Evolutionary conservation across 164 flowering plant genomes (phyloP).

Genomic region (Litsea cubeba): DNA sequence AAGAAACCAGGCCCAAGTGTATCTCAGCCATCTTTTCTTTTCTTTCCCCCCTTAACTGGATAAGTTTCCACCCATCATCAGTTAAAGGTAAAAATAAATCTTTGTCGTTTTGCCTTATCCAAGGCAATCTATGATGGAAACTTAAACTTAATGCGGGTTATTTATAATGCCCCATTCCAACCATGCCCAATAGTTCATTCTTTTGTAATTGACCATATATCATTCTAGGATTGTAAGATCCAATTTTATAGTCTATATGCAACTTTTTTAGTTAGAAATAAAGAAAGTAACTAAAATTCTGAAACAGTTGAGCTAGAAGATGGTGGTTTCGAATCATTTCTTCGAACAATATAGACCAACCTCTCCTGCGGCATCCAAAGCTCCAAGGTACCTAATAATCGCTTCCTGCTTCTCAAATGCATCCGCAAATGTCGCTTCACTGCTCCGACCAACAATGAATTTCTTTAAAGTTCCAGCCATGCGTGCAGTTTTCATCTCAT

Average conservation of each 20-base stretch:
- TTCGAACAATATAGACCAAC: slow-evolving; percentile 25
- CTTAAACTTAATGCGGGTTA: no score
- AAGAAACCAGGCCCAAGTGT: no score
- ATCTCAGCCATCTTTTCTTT: no score
- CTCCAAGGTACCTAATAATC: slow-evolving; percentile 70
- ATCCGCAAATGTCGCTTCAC: slow-evolving; percentile 70
- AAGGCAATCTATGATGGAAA: no score
- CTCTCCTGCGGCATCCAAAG: slow-evolving; percentile 77
- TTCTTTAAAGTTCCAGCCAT: slow-evolving; percentile 61
- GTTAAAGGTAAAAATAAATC: no score
- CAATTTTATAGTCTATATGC: not conserved
- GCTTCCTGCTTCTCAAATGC: slow-evolving; percentile 92
- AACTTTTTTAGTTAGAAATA: not conserved
- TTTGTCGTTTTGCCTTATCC: no score
- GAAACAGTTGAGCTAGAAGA: not conserved
- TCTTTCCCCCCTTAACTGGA: no score
- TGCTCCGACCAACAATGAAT: slow-evolving; percentile 77
- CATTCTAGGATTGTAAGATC: not conserved
- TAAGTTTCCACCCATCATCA: no score
- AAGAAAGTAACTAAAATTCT: not conserved
- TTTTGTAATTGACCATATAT: no score
- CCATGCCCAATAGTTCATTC: no score
- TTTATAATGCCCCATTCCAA: no score
- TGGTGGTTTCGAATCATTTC: not conserved
- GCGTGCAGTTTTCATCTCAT: slow-evolving; percentile 65